Conservation (phyloP, 805 yeast species). For the Starmerella davenportii region DNA sequence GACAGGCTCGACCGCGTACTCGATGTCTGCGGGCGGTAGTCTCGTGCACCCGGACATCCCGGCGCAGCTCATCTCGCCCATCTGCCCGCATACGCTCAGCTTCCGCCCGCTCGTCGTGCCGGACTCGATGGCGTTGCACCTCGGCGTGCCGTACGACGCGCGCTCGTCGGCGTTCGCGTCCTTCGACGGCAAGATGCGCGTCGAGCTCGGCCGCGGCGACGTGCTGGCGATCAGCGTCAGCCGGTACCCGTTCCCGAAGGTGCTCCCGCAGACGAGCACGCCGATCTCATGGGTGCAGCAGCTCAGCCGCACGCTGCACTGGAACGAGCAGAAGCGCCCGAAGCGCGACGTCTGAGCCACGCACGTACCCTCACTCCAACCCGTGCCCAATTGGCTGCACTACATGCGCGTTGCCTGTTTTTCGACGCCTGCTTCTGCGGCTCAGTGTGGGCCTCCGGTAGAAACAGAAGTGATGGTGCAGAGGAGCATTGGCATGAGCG, state of each 20-base stretch:
- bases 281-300: conserved; percentile 66
- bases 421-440: no score
- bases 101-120: conserved; percentile 86
- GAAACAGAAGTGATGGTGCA: no score
- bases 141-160: conserved; percentile 65
- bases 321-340: conserved; percentile 85
- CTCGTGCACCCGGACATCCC: conserved; percentile 86
- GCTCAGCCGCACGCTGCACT: conserved; percentile 58
- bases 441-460: no score
- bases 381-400: no score
- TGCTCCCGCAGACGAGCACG: conserved; percentile 33
- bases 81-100: conserved; percentile 87
- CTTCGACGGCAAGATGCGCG: conserved; percentile 80
- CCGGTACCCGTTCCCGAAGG: conserved; percentile 87
- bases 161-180: conserved; percentile 93
- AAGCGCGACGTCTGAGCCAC: conserved; percentile 35
- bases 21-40: conserved; percentile 88
- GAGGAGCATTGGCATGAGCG: no score
- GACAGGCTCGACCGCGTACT: conserved; percentile 91
- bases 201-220: conserved; percentile 67
- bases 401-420: no score
- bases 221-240: conserved; percentile 72
- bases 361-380: no score
- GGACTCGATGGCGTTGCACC: conserved; percentile 72
- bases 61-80: conserved; percentile 84